Evolutionary conservation across 441 rosid species (phyloP).

Genomic region (Monsonia emarginata): DNA sequence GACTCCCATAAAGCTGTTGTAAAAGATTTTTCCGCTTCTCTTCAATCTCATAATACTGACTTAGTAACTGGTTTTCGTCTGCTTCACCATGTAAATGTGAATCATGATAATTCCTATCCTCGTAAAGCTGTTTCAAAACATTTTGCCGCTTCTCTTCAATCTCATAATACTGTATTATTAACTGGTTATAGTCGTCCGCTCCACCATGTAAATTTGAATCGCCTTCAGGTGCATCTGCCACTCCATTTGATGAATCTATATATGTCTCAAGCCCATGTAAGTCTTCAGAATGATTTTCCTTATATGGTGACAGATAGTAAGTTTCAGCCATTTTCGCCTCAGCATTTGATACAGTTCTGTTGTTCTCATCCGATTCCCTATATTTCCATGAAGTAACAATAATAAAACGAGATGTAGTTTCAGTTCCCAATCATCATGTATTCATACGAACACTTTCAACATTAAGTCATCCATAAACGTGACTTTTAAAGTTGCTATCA

Average conservation of each 20-base stretch:
- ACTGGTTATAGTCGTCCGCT: slow-evolving; percentile 34
- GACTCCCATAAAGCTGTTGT: slow-evolving; percentile 31
- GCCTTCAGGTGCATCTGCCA: slow-evolving; percentile 17
- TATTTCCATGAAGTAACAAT: slow-evolving; percentile 6
- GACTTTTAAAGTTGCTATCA: not conserved
- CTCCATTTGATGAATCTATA: slow-evolving; percentile 19
- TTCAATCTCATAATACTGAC: slow-evolving; percentile 48
- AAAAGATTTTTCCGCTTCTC: slow-evolving; percentile 42
- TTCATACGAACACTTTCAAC: not conserved
- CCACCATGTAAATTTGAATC: slow-evolving; percentile 22
- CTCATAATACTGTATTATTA: slow-evolving; percentile 45
- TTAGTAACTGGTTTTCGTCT: too few species aligned
- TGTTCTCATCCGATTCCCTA: slow-evolving; percentile 24
- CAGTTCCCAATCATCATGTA: not conserved
- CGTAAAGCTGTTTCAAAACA: slow-evolving; percentile 35
- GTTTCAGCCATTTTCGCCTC: slow-evolving; percentile 16
- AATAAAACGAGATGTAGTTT: not conserved
- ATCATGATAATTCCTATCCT: slow-evolving; percentile 33
- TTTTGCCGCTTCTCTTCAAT: slow-evolving; percentile 48
- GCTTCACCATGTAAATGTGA: too few species aligned
- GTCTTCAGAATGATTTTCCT: slow-evolving; percentile 16
- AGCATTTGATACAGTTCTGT: slow-evolving; percentile 6
- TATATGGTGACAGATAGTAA: slow-evolving; percentile 14
- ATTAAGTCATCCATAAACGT: too few species aligned
- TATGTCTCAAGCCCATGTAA: slow-evolving; percentile 16